Evolutionary conservation across 164 flowering plant species (phyloP), one percentile per base, ranked within the genome.

Genomic region (Piper betle): DNA sequence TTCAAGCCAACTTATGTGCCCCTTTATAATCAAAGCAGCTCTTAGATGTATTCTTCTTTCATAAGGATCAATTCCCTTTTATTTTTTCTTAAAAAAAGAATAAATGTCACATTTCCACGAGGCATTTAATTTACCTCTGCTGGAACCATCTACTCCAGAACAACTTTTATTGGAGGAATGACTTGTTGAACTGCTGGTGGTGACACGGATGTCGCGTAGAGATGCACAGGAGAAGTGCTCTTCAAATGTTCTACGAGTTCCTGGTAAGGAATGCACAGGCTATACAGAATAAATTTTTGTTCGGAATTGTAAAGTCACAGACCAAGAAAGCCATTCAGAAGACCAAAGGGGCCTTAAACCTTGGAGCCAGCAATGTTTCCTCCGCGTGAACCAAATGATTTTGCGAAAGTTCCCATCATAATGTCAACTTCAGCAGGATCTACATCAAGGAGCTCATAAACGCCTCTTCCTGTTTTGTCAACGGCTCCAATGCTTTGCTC

Each of bases 401-500:
- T 93, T 3, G 97, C 88, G 62, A 93, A 93, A 63, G 99, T 93
- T 75, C 97, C 99, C 99, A 93, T 93, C 97, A 93, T 88, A 52
- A 93, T 72, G 78, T 93, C 97, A 48, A 90, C 85, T 78, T 88
- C 96, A 59, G 91, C 84, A 38, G 97, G 75, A 66, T 93, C 96
- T 54, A 93, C 97, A 39, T 92, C 97, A 62, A 93, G 78, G 64
- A 93, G 91, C 74, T 93, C 99, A 77, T 97, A 93, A 55, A 93
- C 93, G 52, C 96, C 99, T 75, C 84, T 88, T 71, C 99, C 99
- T 57, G 87, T 73, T 78, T 87, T 84, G 2, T 97, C 97, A 69
- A 93, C 81, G 55, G 99, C 97, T 67, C 99, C 99, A 66, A 93
- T 93, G 83, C 97, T 93, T 78, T 90, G 97, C 18, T 96, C 99